A percentile compares a stretch with the other conserved stretches of the same genome.
phyloP scores from a whole-genome alignment of 2,329 filamentous ascomycete species.

The Ceratocystis lukuohia region DNA sequence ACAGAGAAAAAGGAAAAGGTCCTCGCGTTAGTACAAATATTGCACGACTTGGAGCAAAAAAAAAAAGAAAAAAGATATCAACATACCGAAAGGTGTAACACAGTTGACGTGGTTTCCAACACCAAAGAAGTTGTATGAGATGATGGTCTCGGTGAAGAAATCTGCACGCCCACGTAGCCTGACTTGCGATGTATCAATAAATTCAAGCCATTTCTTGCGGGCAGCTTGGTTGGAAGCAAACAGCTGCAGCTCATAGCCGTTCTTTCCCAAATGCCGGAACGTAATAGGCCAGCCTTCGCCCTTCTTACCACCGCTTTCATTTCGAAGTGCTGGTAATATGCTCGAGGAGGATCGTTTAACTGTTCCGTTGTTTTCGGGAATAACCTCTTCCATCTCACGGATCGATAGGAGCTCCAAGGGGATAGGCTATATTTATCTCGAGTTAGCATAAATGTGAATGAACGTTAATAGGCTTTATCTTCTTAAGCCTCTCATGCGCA shows the following conservation, averaged over 20 bases:
- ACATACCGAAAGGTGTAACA: conserved; percentile 74
- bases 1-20: conserved; percentile 1
- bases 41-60: neutral
- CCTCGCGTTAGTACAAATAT: conserved; percentile 20
- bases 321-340: conserved; percentile 48
- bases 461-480: neutral
- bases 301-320: conserved; percentile 39
- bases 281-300: conserved; percentile 83
- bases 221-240: conserved; percentile 77
- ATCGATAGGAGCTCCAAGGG: conserved; percentile 87
- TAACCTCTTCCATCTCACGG: conserved; percentile 91
- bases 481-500: neutral
- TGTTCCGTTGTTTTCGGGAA: conserved; percentile 57
- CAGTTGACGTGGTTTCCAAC: conserved; percentile 78
- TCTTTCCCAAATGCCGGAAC: conserved; percentile 89
- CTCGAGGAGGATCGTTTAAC: conserved; percentile 81
- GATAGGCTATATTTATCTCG: conserved; percentile 49
- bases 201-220: conserved; percentile 92
- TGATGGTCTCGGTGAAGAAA: conserved; percentile 65
- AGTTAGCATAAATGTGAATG: conserved; percentile 15
- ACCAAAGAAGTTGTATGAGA: conserved; percentile 48
- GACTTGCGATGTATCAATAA: conserved; percentile 81
- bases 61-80: neutral
- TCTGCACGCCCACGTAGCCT: conserved; percentile 75
- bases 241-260: conserved; percentile 82